A percentile compares a stretch with the other conserved stretches of the same genome.
Conservation (phyloP, 129 eudicot species). For the Calendula officinalis region DNA sequence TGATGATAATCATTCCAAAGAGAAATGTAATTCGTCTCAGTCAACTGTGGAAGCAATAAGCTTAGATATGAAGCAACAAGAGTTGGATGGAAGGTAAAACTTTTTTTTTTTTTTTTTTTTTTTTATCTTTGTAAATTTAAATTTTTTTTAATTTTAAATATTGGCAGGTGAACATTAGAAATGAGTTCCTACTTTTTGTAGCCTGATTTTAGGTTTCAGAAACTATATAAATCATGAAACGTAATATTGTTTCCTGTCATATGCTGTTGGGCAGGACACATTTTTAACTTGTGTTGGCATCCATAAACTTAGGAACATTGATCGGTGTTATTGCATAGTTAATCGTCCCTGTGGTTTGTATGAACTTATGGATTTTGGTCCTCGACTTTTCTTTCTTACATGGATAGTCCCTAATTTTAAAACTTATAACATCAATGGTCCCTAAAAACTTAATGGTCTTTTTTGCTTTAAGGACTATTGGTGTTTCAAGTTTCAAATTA, state of each 20-base stretch:
- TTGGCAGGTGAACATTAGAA: slow-evolving; percentile 44
- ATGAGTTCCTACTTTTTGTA: slow-evolving; percentile 7
- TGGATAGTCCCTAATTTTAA: too few relatives aligned
- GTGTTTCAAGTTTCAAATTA: too few relatives aligned
- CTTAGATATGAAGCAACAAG: slow-evolving; percentile 97
- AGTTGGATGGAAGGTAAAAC: slow-evolving; percentile 78
- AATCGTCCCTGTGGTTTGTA: too few relatives aligned
- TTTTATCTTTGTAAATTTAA: too few relatives aligned
- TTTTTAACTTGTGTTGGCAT: slow-evolving; percentile 7
- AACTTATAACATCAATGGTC: too few relatives aligned
- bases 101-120: too few relatives aligned
- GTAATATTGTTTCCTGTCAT: background rate
- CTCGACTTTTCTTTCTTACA: too few relatives aligned
- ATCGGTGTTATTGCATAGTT: background rate
- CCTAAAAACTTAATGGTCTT: too few relatives aligned
- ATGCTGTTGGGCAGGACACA: background rate
- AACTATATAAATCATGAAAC: background rate
- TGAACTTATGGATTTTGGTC: too few relatives aligned
- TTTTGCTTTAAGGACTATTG: too few relatives aligned
- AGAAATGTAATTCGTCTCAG: slow-evolving; percentile 34
- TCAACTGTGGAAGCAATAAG: slow-evolving; percentile 76
- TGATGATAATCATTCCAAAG: slow-evolving; percentile 31
- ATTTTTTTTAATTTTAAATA: too few relatives aligned
- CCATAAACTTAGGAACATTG: background rate
- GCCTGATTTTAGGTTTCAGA: too few relatives aligned